Percentiles rank a stretch among this genome's conserved stretches.
Evolutionary conservation across 1,284 basidiomycete genomes (phyloP).

Genomic region (Cryptococcus floricola): DNA sequence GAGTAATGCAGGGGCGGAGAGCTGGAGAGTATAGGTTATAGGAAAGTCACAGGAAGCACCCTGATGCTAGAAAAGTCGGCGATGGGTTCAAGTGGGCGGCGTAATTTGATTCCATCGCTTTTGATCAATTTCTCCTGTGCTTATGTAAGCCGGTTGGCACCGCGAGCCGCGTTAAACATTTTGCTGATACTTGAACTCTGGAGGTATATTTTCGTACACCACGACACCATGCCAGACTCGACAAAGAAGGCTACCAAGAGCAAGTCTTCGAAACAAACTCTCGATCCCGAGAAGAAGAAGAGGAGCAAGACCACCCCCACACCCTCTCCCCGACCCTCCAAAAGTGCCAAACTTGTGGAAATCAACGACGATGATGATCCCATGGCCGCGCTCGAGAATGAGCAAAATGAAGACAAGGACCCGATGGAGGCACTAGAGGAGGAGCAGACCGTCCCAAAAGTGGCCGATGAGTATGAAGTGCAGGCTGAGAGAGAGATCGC

Average conservation of each 20-base stretch:
- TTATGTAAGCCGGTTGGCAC: too few species aligned
- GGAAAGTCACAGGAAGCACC: not conserved
- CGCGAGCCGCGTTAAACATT: too few species aligned
- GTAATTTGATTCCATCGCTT: not conserved
- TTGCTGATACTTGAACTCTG: too few species aligned
- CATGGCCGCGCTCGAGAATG: constrained; percentile 20
- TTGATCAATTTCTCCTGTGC: not conserved
- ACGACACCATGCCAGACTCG: too few species aligned
- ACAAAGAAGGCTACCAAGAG: too few species aligned
- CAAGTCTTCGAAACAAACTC: not conserved
- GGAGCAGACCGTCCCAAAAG: constrained; percentile 54
- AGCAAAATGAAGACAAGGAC: constrained; percentile 6
- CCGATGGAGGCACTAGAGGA: constrained; percentile 28
- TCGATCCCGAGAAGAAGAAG: constrained; percentile 18
- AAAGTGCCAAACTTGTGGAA: constrained; percentile 18
- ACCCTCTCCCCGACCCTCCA: constrained; percentile 16
- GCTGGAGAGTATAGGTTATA: not conserved
- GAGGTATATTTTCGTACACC: not conserved
- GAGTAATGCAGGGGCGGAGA: not conserved
- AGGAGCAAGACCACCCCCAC: constrained; percentile 7
- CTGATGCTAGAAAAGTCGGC: not conserved
- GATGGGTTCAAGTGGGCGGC: not conserved
- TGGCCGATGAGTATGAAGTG: constrained; percentile 84
- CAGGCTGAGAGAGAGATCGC: constrained; percentile 84
- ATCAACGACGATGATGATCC: constrained; percentile 17